phyloP scores from a whole-genome alignment of 163 green algal genomes.

The Coccomyxa subellipsoidea region DNA sequence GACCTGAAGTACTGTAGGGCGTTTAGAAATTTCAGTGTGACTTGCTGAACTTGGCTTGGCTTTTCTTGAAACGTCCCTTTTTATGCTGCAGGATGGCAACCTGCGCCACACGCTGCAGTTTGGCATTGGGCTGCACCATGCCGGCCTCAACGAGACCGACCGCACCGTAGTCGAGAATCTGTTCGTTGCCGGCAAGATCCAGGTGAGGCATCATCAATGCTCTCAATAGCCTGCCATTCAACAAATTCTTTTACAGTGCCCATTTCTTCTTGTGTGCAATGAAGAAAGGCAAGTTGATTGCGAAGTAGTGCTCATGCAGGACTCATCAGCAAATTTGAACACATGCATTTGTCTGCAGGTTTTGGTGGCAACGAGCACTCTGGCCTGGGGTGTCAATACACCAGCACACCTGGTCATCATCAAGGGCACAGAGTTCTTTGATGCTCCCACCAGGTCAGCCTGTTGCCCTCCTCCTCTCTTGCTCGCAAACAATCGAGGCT shows the following conservation, averaged over 20 bases:
- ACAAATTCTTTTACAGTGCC: neutral
- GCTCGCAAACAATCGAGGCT: neutral
- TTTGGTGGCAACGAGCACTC: constrained; percentile 89
- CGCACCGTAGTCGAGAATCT: constrained; percentile 84
- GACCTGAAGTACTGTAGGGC: too few relatives aligned
- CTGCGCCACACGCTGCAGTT: constrained; percentile 92
- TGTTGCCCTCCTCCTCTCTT: neutral
- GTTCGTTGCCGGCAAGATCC: constrained; percentile 88
- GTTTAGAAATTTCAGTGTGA: too few relatives aligned
- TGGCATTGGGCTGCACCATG: constrained; percentile 97
- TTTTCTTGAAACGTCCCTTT: too few relatives aligned
- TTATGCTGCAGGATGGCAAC: constrained; percentile 40
- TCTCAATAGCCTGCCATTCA: neutral
- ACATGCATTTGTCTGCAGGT: constrained; percentile 49
- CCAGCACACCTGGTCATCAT: constrained; percentile 94
- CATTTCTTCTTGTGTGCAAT: neutral
- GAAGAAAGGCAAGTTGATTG: neutral
- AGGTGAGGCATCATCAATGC: constrained; percentile 29
- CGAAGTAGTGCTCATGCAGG: neutral
- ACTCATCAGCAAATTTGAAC: neutral
- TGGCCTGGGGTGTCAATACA: constrained; percentile 96
- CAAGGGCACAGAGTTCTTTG: constrained; percentile 89
- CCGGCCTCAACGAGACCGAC: constrained; percentile 84
- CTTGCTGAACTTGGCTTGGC: too few relatives aligned
- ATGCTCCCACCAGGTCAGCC: constrained; percentile 54